Base-by-base conservation (phyloP, 495 filamentous ascomycete species). In the Hypomontagnella submonticulosa region DNA sequence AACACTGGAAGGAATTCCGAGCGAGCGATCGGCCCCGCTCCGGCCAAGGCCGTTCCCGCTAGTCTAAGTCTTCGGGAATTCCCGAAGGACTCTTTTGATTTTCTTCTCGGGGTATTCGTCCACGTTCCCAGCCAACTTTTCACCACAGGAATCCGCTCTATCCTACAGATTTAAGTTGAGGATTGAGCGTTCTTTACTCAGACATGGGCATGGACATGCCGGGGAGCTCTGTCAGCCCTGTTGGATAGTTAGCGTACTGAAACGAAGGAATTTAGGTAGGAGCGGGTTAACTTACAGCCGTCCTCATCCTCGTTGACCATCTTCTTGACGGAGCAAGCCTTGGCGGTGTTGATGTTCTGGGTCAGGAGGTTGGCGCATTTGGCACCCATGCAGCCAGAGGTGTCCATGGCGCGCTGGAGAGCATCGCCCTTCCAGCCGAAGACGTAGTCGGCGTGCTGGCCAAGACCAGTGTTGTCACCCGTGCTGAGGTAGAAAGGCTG, bases 401-500 rank as follows among this genome's bases (percentile, higher is more conserved):
- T 77, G 61, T 83, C 81, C 79, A 83, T 83, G 47, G 79, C 79
- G 38, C 70, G 69, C 70, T 83, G 80, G 5, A 83, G 78, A 4
- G 75, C 47, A 52, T 83, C 71, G 42, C 67, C 80, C 66, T 80
- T 74, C 80, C 79, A 83, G 20, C 80, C 80, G 58, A 83, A 83
- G 5, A 83, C 79, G 72, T 83, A 83, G 57, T 83, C 80, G 61
- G 58, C 80, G 70, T 83, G 80, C 55, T 81, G 79, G 51, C 79
- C 79, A 12, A 73, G 64, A 7, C 78, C 80, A 12, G 79, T 80
- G 27, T 72, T 66, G 67, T 79, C 77, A 46, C 80, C 80, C 7
- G 76, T 81, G 65, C 65, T 72, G 40, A 82, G 75, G 57, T 80
- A 76, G 67, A 84, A 84, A 0, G 81, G 81, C 53, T 83, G 79